These are phyloP conservation scores for Alternaria longipes DNA, from an alignment of 2,329 filamentous ascomycete species.

Conservation along the genomic window DNA sequence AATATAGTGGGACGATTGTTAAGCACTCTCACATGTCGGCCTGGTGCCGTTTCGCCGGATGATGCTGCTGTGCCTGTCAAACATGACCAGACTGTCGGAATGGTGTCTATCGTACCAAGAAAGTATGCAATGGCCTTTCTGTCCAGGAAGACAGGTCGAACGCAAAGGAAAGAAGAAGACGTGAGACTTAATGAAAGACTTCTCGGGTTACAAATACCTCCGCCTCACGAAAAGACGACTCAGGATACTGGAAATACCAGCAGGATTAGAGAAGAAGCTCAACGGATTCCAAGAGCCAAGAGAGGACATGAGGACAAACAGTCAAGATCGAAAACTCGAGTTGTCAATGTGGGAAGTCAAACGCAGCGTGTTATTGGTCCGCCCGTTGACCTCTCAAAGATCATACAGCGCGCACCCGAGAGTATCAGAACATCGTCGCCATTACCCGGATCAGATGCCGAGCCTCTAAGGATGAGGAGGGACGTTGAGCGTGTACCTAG, in stretches of 20 bases:
- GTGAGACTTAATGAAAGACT: background rate
- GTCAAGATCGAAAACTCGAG: background rate
- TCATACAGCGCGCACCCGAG: constrained; percentile 1
- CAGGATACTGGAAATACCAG: background rate
- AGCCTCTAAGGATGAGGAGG: background rate
- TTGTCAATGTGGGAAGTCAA: background rate
- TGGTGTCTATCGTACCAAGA: background rate
- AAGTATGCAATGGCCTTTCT: constrained; percentile 7
- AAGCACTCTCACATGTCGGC: constrained; percentile 2
- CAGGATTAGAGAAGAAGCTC: background rate
- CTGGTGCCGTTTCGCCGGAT: background rate
- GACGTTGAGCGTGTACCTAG: too few relatives aligned
- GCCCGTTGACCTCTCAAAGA: constrained; percentile 6
- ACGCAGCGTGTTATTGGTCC: background rate
- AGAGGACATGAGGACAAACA: background rate
- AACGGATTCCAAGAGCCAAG: background rate
- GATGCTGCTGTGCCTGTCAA: background rate
- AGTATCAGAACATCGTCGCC: background rate
- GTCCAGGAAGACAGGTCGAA: background rate
- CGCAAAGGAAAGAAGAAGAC: background rate
- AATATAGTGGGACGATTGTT: background rate
- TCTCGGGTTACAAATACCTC: background rate
- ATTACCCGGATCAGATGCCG: background rate
- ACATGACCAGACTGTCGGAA: background rate
- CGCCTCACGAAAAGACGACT: background rate